These are phyloP conservation scores for Fraxinus pennsylvanica DNA, from an alignment of 257 asterid genomes.

Conservation along the genomic window DNA sequence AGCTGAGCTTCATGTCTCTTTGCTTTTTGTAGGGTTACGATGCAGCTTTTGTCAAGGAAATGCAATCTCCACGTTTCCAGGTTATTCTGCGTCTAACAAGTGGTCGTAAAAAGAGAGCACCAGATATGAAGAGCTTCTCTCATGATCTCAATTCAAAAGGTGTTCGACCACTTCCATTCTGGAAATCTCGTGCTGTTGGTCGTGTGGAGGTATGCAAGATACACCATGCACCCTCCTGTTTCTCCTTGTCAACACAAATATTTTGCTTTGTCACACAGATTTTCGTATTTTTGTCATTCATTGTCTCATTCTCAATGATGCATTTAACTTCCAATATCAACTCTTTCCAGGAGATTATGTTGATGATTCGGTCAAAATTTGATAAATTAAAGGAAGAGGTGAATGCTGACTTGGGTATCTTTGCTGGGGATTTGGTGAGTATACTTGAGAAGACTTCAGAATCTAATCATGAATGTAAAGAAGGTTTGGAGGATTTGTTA, in stretches of 20 bases:
- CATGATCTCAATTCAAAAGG: slow-evolving; percentile 96
- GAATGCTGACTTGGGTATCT: slow-evolving; percentile 74
- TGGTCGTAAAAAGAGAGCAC: slow-evolving; percentile 62
- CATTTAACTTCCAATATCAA: slow-evolving; percentile 20
- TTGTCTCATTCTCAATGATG: slow-evolving; percentile 13
- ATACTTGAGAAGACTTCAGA: slow-evolving; percentile 70
- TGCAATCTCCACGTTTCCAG: slow-evolving; percentile 96
- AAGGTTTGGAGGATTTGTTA: slow-evolving; percentile 78
- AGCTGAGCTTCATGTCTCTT: slow-evolving; percentile 31
- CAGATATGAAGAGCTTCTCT: slow-evolving; percentile 89
- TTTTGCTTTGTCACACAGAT: slow-evolving; percentile 12
- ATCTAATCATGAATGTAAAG: slow-evolving; percentile 68
- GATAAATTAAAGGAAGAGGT: slow-evolving; percentile 84
- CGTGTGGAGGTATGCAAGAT: slow-evolving; percentile 72
- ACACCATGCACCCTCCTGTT: slow-evolving; percentile 39
- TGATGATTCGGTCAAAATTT: slow-evolving; percentile 73
- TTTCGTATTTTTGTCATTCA: slow-evolving; percentile 27
- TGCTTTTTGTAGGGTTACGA: slow-evolving; percentile 64
- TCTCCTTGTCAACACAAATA: slow-evolving; percentile 31
- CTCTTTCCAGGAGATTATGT: slow-evolving; percentile 69
- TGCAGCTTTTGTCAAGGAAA: slow-evolving; percentile 79
- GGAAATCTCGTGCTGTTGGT: slow-evolving; percentile 94
- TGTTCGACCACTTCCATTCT: slow-evolving; percentile 85
- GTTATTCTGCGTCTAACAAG: slow-evolving; percentile 87
- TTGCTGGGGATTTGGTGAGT: slow-evolving; percentile 90